Base-by-base conservation (phyloP, 129 eudicot species). In the Tagetes erecta region DNA sequence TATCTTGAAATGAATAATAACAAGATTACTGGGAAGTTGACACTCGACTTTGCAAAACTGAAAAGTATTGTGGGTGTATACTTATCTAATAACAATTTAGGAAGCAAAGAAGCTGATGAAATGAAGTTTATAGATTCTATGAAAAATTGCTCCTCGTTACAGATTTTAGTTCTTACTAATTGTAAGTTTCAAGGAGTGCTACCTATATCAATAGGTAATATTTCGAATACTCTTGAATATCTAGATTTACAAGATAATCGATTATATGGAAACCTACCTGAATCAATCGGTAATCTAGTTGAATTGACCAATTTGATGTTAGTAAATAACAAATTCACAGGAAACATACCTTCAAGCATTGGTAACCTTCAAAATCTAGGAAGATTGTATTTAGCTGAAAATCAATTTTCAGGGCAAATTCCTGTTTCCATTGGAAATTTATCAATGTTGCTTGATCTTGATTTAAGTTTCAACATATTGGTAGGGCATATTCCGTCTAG, bases 401-500 rank as follows among this genome's bases (percentile, higher is more conserved):
- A 75, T 41, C 41, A 64, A 14, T 39, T 74, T 37, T 63, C 64
- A 8, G 79, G 79, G 44, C 13, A 1, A 2, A 74, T 74, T 14
- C 71, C 79, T 3, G 47, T 45, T 14, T 35, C 31, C 38, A 45
- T 74, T 0, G 79, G 79, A 4, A 75, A 75, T 63, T 74, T 62
- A 63, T 45, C 78, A 45, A 14, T 47, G 49, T 64, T 74, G 38
- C 63, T 5, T 39, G 31, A 1, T 4, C 63, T 74, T 33, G 47
- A 14, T 49, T 6, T 74, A 62, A 10, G 1, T 46, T 37, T 39
- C 6, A 74, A 74, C 70, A 74, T 2, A 40, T 35, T 74, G 7
- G 70, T 62, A 74, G 20, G 71, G 1, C 47, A 12, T 7, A 74
- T 74, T 60, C 78, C 78, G 8, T 60, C 62, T 34, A 74, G 65